These are phyloP conservation scores for Starmerella powellii DNA, from an alignment of 805 yeast species.

Conservation along the genomic window DNA sequence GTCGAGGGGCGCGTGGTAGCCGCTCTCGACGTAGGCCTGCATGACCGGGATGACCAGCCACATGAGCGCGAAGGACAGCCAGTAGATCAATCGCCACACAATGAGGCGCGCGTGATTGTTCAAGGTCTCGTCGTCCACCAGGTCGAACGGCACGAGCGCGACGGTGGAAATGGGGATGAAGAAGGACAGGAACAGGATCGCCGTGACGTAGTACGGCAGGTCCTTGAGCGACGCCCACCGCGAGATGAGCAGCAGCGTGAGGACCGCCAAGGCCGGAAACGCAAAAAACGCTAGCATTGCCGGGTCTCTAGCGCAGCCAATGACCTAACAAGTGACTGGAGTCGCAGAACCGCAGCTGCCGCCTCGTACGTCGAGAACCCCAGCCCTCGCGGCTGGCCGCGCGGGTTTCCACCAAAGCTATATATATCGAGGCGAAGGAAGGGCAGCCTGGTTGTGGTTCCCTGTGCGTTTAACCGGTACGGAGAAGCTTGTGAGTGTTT, in stretches of 20 bases:
- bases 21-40: slow-evolving; percentile 63
- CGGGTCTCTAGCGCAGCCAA: background rate
- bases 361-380: no score
- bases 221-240: slow-evolving; percentile 18
- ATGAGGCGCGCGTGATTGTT: slow-evolving; percentile 38
- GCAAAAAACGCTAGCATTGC: slow-evolving; percentile 18
- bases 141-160: slow-evolving; percentile 62
- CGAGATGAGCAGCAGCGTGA: slow-evolving; percentile 16
- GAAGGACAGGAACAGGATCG: slow-evolving; percentile 33
- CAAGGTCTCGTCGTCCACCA: slow-evolving; percentile 41
- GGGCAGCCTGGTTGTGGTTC: no score
- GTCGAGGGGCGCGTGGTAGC: slow-evolving; percentile 40
- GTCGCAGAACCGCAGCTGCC: no score
- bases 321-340: background rate
- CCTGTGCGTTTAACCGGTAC: no score
- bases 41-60: slow-evolving; percentile 65
- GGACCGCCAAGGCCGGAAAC: slow-evolving; percentile 17
- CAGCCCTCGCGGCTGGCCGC: no score
- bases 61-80: slow-evolving; percentile 69
- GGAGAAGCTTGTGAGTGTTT: no score
- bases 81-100: slow-evolving; percentile 64
- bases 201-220: slow-evolving; percentile 19
- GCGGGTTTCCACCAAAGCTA: no score
- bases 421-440: no score
- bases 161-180: slow-evolving; percentile 66